phyloP scores from a whole-genome alignment of 2,329 filamentous ascomycete genomes.

The Podosphaera aphanis region DNA sequence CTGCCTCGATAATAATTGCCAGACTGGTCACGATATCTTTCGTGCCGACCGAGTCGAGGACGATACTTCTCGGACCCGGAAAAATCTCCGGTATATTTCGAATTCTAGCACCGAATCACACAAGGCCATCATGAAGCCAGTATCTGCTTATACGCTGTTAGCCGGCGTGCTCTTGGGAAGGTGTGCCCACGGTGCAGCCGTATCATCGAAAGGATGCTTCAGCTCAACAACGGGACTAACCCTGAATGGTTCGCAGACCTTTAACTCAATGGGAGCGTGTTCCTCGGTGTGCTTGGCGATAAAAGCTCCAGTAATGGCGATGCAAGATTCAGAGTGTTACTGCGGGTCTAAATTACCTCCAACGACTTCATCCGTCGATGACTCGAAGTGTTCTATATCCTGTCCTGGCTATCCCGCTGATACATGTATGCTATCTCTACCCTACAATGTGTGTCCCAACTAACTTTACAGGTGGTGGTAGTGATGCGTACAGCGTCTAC shows the following conservation, averaged over 20 bases:
- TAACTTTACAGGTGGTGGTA: slow-evolving; percentile 10
- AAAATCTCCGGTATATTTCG: background rate
- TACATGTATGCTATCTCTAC: slow-evolving; percentile 9
- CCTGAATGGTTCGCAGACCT: slow-evolving; percentile 10
- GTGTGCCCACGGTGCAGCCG: background rate
- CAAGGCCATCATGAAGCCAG: background rate
- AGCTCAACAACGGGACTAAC: slow-evolving; percentile 9
- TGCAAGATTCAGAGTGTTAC: slow-evolving; percentile 11
- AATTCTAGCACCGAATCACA: background rate
- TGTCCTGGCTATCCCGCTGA: slow-evolving; percentile 13
- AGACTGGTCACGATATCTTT: background rate
- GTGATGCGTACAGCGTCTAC: slow-evolving; percentile 10
- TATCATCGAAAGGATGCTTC: slow-evolving; percentile 11
- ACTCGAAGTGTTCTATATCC: slow-evolving; percentile 7
- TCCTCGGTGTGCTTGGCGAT: slow-evolving; percentile 7
- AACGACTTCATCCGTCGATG: slow-evolving; percentile 5
- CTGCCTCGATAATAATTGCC: background rate
- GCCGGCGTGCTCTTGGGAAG: too few relatives aligned
- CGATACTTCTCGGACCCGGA: background rate
- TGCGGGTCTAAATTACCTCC: slow-evolving; percentile 14
- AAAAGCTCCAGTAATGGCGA: slow-evolving; percentile 9
- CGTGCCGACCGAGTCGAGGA: background rate
- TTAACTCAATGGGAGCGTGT: slow-evolving; percentile 13
- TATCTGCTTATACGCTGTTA: background rate
- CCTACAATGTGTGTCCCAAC: slow-evolving; percentile 4